phyloP scores from a whole-genome alignment of 257 asterid species.

The Anisodus acutangulus region DNA sequence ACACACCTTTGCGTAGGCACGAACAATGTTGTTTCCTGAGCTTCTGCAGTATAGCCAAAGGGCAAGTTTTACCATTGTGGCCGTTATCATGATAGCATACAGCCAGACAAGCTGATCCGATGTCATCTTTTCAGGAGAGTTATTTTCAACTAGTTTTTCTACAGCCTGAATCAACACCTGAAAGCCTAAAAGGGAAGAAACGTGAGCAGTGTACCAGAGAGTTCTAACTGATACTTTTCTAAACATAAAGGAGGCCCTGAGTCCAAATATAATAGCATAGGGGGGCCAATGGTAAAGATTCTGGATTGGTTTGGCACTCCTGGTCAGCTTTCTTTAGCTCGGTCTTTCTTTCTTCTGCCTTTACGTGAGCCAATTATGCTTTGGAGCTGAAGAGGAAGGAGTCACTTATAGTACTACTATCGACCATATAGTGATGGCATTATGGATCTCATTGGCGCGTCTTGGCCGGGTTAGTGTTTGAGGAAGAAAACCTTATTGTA shows the following conservation, averaged over 20 bases:
- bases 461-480: too few species aligned
- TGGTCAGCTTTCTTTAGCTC: too few species aligned
- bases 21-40: conserved; percentile 77
- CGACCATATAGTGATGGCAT: too few species aligned
- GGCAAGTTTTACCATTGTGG: conserved; percentile 71
- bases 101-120: conserved; percentile 69
- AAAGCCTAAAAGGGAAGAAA: conserved; percentile 56
- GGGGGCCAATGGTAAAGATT: too few species aligned
- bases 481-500: too few species aligned
- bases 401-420: too few species aligned
- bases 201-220: background rate
- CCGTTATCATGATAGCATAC: conserved; percentile 75
- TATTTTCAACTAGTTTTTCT: conserved; percentile 61
- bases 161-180: conserved; percentile 84
- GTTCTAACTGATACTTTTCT: background rate
- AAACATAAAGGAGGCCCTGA: background rate
- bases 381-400: too few species aligned
- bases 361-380: too few species aligned
- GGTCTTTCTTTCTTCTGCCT: too few species aligned
- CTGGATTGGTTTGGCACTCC: too few species aligned
- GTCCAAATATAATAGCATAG: too few species aligned
- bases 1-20: conserved; percentile 88
- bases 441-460: too few species aligned
- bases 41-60: conserved; percentile 94
- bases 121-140: conserved; percentile 62